Base-by-base conservation (phyloP, 1,284 basidiomycete species). In the Singerocomus rubriflavus region DNA sequence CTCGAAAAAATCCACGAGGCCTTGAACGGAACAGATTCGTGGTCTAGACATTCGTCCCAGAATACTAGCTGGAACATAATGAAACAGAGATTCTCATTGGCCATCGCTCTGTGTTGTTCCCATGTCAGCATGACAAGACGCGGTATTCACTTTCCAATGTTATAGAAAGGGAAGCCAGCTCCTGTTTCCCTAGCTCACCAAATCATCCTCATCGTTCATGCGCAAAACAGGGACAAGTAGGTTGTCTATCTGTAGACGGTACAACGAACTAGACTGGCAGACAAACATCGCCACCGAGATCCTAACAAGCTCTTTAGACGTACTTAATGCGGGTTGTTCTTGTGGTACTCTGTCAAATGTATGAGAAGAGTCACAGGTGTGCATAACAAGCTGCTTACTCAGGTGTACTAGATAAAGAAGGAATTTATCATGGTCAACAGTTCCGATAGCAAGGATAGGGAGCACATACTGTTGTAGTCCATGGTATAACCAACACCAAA, bases 401-500 rank as follows among this genome's bases (percentile, higher is more conserved):
- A 90, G 71, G 69, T 90, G 87, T 84, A 89, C 88, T 90, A 57
- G 14, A 57, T 48, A 50, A 38, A 34, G 10, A 39, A 29, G 35
- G 48, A n/a, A 33, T 30, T 8, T 35, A 14, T 41, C 37, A 51
- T 55, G 16, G 49, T 38, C 37, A 35, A 51, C 32, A 30, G 35
- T 32, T 44, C 31, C 13, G 16, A 39, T 26, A 50, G 25, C 30
- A 34, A 10, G 36, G 55, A 47, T 48, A 34, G 7, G 21, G 26
- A 52, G 44, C 21, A 87, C 91, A 70, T 71, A 93, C 91, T 91
- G 75, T 93, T 85, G 73, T 93, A 93, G 75, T 93, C 91, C 62
- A 94, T 77, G 59, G 89, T 89, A 74, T 95, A 97, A 46, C 93
- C 90, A 60, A 96, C 74, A 54, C 78, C 79, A 71, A 94, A 91